Conservation (phyloP, 257 asterid genomes). For the Ajuga chamaepitys region DNA sequence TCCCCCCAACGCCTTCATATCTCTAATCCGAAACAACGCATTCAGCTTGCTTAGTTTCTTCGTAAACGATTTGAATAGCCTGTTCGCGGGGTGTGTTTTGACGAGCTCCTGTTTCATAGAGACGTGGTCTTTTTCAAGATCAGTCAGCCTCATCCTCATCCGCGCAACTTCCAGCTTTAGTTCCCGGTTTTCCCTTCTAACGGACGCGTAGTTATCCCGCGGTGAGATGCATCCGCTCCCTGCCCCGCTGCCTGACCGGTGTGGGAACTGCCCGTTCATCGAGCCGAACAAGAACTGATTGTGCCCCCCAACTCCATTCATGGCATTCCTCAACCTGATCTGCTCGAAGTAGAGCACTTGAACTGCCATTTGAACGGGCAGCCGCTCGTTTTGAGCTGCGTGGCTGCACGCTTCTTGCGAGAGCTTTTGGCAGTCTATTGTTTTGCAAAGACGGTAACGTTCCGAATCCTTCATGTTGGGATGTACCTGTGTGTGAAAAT, state of each 20-base stretch:
- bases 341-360: slow-evolving; percentile 96
- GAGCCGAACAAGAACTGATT: slow-evolving; percentile 65
- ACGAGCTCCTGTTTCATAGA: slow-evolving; percentile 92
- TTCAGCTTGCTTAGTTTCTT: slow-evolving; percentile 64
- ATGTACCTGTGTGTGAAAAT: slow-evolving; percentile 55
- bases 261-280: slow-evolving; percentile 54
- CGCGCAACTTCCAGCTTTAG: slow-evolving; percentile 90
- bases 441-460: slow-evolving; percentile 77
- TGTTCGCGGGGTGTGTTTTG: slow-evolving; percentile 58
- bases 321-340: slow-evolving; percentile 79
- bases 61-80: slow-evolving; percentile 65
- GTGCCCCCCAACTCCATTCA: slow-evolving; percentile 78
- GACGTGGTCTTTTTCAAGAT: slow-evolving; percentile 88
- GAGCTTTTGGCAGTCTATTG: slow-evolving; percentile 78
- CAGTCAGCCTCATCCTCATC: slow-evolving; percentile 96
- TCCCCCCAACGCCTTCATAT: slow-evolving; percentile 35
- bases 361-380: slow-evolving; percentile 94
- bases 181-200: slow-evolving; percentile 84
- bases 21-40: slow-evolving; percentile 52
- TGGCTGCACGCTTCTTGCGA: slow-evolving; percentile 99
- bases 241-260: slow-evolving; percentile 75
- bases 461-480: slow-evolving; percentile 88
- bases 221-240: slow-evolving; percentile 97
- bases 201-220: slow-evolving; percentile 92
- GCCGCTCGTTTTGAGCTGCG: slow-evolving; percentile 90